phyloP scores from a whole-genome alignment of 106 monocot genomes.

The Alisma plantagoaquatica region DNA sequence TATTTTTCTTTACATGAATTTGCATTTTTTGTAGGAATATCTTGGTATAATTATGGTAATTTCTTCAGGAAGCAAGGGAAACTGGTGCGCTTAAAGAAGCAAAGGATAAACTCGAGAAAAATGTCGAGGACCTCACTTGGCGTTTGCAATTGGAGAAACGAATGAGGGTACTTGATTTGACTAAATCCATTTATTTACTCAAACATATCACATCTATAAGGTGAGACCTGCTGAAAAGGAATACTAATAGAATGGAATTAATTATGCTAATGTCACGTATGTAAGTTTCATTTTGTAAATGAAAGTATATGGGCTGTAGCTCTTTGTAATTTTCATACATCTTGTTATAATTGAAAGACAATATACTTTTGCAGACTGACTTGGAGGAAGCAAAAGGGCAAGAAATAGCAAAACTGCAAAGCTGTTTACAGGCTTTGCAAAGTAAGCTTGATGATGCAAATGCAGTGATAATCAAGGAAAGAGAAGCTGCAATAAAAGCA shows the following conservation, averaged over 20 bases:
- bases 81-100: conserved; percentile 63
- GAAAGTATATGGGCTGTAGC: too few species aligned
- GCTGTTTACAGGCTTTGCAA: conserved; percentile 14
- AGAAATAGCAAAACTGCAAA: conserved; percentile 21
- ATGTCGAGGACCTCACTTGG: conserved; percentile 50
- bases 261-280: too few species aligned
- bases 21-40: too few species aligned
- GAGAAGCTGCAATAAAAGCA: conserved; percentile 15
- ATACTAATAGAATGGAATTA: too few species aligned
- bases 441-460: conserved; percentile 18
- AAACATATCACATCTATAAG: too few species aligned
- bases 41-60: too few species aligned
- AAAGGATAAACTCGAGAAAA: conserved; percentile 59
- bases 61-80: conserved; percentile 71
- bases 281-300: too few species aligned
- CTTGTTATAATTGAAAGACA: too few species aligned
- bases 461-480: conserved; percentile 11
- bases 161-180: conserved; percentile 49
- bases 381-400: conserved; percentile 27
- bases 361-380: conserved; percentile 16
- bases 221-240: too few species aligned
- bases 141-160: conserved; percentile 50
- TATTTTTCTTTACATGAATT: too few species aligned
- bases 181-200: too few species aligned
- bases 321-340: too few species aligned